phyloP scores from a whole-genome alignment of 805 yeast species.

The Starmerella bacillaris region DNA sequence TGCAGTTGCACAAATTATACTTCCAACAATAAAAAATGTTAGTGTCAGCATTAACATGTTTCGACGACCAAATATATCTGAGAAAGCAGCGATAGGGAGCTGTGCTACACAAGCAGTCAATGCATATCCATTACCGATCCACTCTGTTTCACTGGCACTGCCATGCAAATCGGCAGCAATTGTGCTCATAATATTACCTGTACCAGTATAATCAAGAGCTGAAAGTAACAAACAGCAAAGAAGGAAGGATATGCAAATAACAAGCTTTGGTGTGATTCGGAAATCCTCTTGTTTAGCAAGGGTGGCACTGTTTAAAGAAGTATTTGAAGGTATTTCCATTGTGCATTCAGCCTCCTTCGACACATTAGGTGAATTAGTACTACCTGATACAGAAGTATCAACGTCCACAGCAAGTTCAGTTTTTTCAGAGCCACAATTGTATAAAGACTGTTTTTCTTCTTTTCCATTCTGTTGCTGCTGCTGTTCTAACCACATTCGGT shows the following conservation, averaged over 20 bases:
- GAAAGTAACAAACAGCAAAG: slow-evolving; percentile 4
- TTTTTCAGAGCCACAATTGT: too few relatives aligned
- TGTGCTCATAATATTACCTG: slow-evolving; percentile 13
- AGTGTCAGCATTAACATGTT: slow-evolving; percentile 32
- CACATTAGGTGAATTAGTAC: too few relatives aligned
- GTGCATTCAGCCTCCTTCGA: too few relatives aligned
- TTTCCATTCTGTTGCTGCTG: too few relatives aligned
- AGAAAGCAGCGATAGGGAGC: slow-evolving; percentile 15
- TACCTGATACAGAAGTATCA: too few relatives aligned
- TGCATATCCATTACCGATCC: slow-evolving; percentile 21
- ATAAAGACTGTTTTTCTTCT: too few relatives aligned
- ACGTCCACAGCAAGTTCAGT: too few relatives aligned
- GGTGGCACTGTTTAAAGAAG: too few relatives aligned
- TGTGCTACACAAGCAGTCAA: slow-evolving; percentile 15
- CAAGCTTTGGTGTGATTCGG: slow-evolving; percentile 3
- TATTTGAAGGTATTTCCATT: too few relatives aligned
- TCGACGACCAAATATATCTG: slow-evolving; percentile 28
- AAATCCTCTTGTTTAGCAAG: slow-evolving; percentile 8
- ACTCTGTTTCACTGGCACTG: slow-evolving; percentile 18
- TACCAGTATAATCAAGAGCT: slow-evolving; percentile 15
- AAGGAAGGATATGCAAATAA: slow-evolving; percentile 3
- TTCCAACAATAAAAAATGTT: slow-evolving; percentile 42
- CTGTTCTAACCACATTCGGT: too few relatives aligned
- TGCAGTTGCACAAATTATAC: slow-evolving; percentile 39
- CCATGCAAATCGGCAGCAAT: slow-evolving; percentile 15